phyloP scores from a whole-genome alignment of 192 early-diverging fungal species.

The Jimgerdemannia flammicorona region DNA sequence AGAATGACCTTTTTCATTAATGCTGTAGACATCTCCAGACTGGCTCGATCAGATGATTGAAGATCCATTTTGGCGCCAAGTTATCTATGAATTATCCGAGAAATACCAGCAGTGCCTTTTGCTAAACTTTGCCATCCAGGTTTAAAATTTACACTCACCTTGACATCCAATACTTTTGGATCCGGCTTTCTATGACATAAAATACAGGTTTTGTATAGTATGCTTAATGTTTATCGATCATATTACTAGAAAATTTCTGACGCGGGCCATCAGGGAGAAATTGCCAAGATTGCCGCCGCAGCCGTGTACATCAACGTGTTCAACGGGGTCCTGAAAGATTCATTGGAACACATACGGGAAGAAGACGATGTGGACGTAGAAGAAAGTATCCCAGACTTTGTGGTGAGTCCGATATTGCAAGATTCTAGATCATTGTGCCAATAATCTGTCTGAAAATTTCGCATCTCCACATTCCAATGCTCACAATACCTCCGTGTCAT shows the following conservation, averaged over 20 bases:
- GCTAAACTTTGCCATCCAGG: slow-evolving; percentile 60
- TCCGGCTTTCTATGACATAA: no score
- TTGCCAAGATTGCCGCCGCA: slow-evolving; percentile 61
- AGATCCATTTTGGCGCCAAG: slow-evolving; percentile 58
- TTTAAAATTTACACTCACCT: slow-evolving; percentile 1
- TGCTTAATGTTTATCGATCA: not conserved
- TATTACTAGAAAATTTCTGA: slow-evolving; percentile 53
- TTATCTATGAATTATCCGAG: slow-evolving; percentile 65
- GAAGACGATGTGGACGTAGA: slow-evolving; percentile 55
- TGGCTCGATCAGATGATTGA: slow-evolving; percentile 57
- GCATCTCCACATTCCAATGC: not conserved
- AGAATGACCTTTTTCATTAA: not conserved
- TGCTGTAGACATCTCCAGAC: slow-evolving; percentile 37
- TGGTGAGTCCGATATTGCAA: no score
- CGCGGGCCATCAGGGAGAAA: slow-evolving; percentile 59
- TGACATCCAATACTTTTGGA: not conserved
- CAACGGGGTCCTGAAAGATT: slow-evolving; percentile 56
- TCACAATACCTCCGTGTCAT: not conserved
- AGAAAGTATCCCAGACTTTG: slow-evolving; percentile 50
- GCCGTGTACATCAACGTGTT: slow-evolving; percentile 65
- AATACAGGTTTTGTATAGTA: no score
- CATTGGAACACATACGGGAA: slow-evolving; percentile 53
- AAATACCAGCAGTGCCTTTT: slow-evolving; percentile 57
- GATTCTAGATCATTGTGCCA: slow-evolving; percentile 1
- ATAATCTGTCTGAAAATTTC: not conserved